phyloP scores from a whole-genome alignment of 306 rosid genomes.

The Aeschynomene evenia region DNA sequence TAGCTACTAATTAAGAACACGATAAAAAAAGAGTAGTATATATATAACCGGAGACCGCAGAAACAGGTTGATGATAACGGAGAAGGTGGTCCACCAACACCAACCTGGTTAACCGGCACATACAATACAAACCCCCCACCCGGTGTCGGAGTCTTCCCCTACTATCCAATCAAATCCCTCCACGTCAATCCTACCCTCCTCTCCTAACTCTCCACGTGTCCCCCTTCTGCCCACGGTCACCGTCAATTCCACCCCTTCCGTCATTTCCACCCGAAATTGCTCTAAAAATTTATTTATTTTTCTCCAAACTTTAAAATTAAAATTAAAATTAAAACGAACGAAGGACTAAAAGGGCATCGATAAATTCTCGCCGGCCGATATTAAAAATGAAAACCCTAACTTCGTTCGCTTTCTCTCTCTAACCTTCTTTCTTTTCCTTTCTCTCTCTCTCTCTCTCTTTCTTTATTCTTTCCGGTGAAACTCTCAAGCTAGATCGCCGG shows the following conservation, averaged over 20 bases:
- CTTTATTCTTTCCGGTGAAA: not conserved
- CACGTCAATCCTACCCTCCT: conserved; percentile 29
- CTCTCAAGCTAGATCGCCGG: conserved; percentile 42
- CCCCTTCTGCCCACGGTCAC: conserved; percentile 31
- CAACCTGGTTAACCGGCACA: conserved; percentile 24
- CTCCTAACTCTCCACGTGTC: conserved; percentile 34
- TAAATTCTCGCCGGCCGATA: conserved; percentile 63
- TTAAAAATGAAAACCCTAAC: conserved; percentile 40
- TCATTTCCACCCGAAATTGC: conserved; percentile 21
- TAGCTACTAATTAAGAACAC: no score
- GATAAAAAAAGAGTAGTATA: no score
- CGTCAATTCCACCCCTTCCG: conserved; percentile 41
- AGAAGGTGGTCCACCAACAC: conserved; percentile 41
- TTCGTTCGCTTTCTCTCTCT: not conserved
- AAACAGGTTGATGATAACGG: conserved; percentile 5
- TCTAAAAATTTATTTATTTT: not conserved
- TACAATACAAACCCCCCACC: not conserved
- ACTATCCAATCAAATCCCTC: conserved; percentile 2
- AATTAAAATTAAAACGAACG: not conserved
- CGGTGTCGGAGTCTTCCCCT: conserved; percentile 34
- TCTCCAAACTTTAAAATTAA: not conserved
- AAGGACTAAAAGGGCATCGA: conserved; percentile 37
- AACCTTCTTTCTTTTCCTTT: conserved; percentile 13
- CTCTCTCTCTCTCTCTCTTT: no score
- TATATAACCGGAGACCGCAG: no score